Percentiles rank a stretch among this genome's conserved stretches.
phyloP scores from a whole-genome alignment of 768 basidiomycete species.

The Tulasnella sp. region DNA sequence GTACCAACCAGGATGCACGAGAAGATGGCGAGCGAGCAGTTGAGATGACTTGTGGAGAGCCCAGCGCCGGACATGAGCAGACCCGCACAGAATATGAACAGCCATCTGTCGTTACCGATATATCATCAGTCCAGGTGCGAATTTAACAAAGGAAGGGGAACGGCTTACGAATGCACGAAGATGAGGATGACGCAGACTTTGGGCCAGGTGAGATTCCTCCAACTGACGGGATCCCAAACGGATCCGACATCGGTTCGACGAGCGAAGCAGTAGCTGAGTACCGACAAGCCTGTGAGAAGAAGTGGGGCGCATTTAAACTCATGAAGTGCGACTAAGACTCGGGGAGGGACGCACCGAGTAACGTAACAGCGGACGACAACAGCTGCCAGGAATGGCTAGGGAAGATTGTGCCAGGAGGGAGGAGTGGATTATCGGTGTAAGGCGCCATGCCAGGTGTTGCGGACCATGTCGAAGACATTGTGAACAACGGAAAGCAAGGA shows the following conservation, averaged over 20 bases:
- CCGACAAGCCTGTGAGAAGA: not conserved
- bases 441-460: not conserved
- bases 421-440: not conserved
- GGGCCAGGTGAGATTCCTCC: slow-evolving; percentile 1
- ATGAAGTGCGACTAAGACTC: not conserved
- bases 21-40: slow-evolving; percentile 13
- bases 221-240: not conserved
- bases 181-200: slow-evolving; percentile 3
- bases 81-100: slow-evolving; percentile 7
- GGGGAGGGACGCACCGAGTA: not conserved
- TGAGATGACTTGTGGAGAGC: not conserved
- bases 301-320: not conserved
- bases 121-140: not conserved
- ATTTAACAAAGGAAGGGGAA: not conserved
- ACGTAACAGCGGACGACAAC: not conserved
- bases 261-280: slow-evolving; percentile 8
- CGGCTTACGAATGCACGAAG: slow-evolving; percentile 9
- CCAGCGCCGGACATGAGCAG: slow-evolving; percentile 13
- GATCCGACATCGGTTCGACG: not conserved
- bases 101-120: not conserved
- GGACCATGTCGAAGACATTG: not conserved
- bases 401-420: slow-evolving; percentile 1
- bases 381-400: slow-evolving; percentile 6
- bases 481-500: not conserved
- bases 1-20: slow-evolving; percentile 13